Conservation (phyloP, 768 basidiomycete species). For the Tulasnella sp. region DNA sequence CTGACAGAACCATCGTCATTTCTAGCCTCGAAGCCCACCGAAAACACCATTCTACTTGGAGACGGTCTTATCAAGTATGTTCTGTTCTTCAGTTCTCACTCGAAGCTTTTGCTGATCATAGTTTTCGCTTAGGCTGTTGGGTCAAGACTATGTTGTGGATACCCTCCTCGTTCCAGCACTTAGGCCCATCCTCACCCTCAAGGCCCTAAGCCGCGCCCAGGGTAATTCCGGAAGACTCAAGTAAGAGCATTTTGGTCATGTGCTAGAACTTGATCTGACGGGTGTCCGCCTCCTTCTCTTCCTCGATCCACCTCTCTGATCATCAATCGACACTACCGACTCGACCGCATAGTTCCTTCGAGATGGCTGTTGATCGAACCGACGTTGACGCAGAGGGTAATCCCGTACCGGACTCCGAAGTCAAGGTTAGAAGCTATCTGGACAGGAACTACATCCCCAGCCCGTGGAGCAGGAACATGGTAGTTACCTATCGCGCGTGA, state of each 20-base stretch:
- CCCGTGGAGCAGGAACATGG: slow-evolving; percentile 7
- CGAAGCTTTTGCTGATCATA: slow-evolving; percentile 19
- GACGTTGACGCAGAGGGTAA: neutral
- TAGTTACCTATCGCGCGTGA: neutral
- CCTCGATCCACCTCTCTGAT: neutral
- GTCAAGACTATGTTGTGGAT: slow-evolving; percentile 49
- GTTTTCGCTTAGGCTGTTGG: slow-evolving; percentile 38
- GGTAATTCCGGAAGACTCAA: slow-evolving; percentile 60
- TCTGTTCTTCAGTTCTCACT: neutral
- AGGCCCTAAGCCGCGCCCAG: slow-evolving; percentile 61
- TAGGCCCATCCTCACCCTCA: slow-evolving; percentile 57
- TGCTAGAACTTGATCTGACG: neutral
- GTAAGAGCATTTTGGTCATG: neutral
- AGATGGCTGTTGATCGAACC: neutral
- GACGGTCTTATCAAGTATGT: neutral
- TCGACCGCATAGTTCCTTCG: neutral
- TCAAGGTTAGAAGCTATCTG: slow-evolving; percentile 7
- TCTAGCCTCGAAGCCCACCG: neutral
- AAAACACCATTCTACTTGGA: neutral
- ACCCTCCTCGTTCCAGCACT: slow-evolving; percentile 62
- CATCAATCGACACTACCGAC: neutral
- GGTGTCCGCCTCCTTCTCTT: neutral
- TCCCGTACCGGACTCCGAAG: neutral
- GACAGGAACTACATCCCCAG: slow-evolving; percentile 7
- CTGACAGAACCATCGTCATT: neutral